Conservation (phyloP, 2,329 filamentous ascomycete genomes). For the Penicillium sp. region DNA sequence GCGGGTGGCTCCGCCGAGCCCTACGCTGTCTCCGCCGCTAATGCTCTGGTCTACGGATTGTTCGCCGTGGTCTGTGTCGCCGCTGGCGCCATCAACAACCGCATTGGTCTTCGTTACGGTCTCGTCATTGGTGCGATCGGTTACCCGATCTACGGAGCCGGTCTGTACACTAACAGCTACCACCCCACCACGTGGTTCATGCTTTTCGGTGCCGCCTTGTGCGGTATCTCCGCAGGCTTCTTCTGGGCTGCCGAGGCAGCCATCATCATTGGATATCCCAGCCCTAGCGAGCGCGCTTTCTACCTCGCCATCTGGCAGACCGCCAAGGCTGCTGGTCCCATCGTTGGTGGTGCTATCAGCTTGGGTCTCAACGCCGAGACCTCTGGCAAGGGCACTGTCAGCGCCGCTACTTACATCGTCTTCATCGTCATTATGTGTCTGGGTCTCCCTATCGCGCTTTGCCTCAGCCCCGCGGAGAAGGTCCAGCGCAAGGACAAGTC, state of each 20-base stretch:
- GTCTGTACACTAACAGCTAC: constrained; percentile 53
- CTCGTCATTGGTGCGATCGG: constrained; percentile 45
- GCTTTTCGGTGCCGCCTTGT: constrained; percentile 48
- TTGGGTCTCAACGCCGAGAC: constrained; percentile 24
- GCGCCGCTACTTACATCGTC: constrained; percentile 24
- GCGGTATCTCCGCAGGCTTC: constrained; percentile 50
- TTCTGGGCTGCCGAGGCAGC: constrained; percentile 55
- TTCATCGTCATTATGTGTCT: constrained; percentile 30
- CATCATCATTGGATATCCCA: constrained; percentile 48
- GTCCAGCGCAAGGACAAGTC: constrained; percentile 27
- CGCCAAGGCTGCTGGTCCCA: constrained; percentile 25
- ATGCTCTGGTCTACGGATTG: constrained; percentile 51
- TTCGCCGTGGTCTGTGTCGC: constrained; percentile 51
- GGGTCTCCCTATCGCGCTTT: constrained; percentile 22
- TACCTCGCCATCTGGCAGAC: constrained; percentile 29
- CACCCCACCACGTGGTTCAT: constrained; percentile 56
- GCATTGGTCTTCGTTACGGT: constrained; percentile 49
- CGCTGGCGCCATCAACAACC: constrained; percentile 52
- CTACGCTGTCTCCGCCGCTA: constrained; percentile 54
- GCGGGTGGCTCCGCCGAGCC: constrained; percentile 55
- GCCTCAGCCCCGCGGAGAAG: constrained; percentile 26
- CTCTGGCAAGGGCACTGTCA: constrained; percentile 18
- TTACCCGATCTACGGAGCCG: constrained; percentile 52
- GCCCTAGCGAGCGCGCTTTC: constrained; percentile 25
- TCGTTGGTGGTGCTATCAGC: constrained; percentile 26